These are phyloP conservation scores for Nyssa sinensis DNA, from an alignment of 148 eudicot species.

Conservation along the genomic window DNA sequence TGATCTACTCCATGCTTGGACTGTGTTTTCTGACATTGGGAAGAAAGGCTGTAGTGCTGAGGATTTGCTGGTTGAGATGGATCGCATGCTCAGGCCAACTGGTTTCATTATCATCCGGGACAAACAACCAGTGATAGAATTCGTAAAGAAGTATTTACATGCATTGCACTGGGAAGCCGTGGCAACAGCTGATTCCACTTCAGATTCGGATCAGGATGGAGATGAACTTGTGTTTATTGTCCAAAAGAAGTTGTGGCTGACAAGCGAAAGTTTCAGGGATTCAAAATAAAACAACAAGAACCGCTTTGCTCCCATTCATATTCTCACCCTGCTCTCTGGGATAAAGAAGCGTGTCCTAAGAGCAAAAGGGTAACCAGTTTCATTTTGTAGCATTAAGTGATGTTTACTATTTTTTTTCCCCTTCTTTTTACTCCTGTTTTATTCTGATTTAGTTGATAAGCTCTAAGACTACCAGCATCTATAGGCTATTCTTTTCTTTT, in stretches of 20 bases:
- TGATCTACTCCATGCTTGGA: slow-evolving; percentile 98
- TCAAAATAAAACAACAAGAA: slow-evolving; percentile 42
- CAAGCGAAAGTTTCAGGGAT: slow-evolving; percentile 60
- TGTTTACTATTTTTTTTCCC: slow-evolving; percentile 6
- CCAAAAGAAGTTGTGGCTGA: slow-evolving; percentile 86
- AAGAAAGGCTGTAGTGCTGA: slow-evolving; percentile 88
- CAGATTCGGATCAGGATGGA: slow-evolving; percentile 59
- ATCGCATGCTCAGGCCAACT: slow-evolving; percentile 86
- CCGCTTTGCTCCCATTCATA: neutral
- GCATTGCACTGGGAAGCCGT: slow-evolving; percentile 95
- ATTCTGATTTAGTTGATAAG: slow-evolving; percentile 29
- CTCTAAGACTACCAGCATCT: slow-evolving; percentile 28
- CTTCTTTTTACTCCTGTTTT: slow-evolving; percentile 9
- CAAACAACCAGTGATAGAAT: slow-evolving; percentile 64
- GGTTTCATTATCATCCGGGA: slow-evolving; percentile 82
- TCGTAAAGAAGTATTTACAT: slow-evolving; percentile 66
- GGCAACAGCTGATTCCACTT: slow-evolving; percentile 51
- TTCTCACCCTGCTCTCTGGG: slow-evolving; percentile 20
- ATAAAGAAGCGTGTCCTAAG: slow-evolving; percentile 17
- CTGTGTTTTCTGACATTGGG: slow-evolving; percentile 73
- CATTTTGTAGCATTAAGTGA: slow-evolving; percentile 24
- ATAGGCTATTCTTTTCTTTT: slow-evolving; percentile 30
- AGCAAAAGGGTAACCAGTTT: slow-evolving; percentile 19
- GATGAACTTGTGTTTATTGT: slow-evolving; percentile 64
- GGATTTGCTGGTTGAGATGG: slow-evolving; percentile 91